These are phyloP conservation scores for Miscanthus lutarioriparius DNA, from an alignment of 176 grass and related monocot genomes.

Conservation along the genomic window DNA sequence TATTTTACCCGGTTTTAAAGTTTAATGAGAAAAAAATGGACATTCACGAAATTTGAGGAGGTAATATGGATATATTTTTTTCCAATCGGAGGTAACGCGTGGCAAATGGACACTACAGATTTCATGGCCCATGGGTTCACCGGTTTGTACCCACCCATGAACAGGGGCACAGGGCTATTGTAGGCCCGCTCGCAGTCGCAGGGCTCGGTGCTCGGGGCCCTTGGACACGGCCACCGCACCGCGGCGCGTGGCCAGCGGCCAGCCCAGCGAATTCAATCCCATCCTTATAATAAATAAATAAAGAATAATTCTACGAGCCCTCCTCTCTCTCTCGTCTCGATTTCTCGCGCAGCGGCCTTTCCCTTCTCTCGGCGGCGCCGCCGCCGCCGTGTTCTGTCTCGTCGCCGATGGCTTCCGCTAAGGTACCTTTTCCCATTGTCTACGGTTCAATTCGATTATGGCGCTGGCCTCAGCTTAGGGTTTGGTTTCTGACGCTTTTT, in stretches of 20 bases:
- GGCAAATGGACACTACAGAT: too few relatives aligned
- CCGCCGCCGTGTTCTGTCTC: background rate
- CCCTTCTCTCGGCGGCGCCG: background rate
- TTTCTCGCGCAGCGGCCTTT: constrained; percentile 6
- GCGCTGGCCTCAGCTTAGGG: background rate
- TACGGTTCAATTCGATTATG: background rate
- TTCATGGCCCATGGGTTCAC: too few relatives aligned
- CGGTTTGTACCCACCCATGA: too few relatives aligned
- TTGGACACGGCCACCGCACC: background rate
- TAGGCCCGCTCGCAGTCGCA: background rate
- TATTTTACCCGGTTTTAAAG: too few relatives aligned
- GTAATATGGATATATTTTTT: too few relatives aligned
- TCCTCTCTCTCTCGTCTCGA: background rate
- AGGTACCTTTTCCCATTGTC: constrained; percentile 36
- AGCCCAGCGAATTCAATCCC: constrained; percentile 21
- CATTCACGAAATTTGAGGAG: too few relatives aligned
- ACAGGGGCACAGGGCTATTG: too few relatives aligned
- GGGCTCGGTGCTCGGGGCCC: background rate
- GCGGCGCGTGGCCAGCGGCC: background rate
- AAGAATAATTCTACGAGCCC: background rate
- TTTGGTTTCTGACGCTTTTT: constrained; percentile 11
- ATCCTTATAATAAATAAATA: background rate
- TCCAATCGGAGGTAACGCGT: too few relatives aligned
- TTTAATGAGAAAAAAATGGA: too few relatives aligned
- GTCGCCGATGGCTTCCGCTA: constrained; percentile 56